Percentiles rank a stretch among this genome's conserved stretches.
Conservation (phyloP, 2,329 filamentous ascomycete species). For the Ascomycota sp. region DNA sequence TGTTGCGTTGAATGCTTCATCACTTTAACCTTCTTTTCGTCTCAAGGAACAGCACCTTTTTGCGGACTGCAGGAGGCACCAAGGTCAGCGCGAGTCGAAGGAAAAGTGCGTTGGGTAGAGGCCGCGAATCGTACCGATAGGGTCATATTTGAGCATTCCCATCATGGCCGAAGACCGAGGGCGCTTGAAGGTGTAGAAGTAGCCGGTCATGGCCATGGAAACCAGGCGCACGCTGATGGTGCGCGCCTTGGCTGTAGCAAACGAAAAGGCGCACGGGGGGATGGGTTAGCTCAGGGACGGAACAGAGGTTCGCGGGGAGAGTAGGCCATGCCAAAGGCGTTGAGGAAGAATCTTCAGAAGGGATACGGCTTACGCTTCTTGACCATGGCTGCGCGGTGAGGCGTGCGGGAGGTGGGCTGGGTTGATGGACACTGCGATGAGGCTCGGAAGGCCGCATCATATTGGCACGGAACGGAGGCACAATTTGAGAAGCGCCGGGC, state of each 20-base stretch:
- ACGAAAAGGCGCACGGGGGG: background rate
- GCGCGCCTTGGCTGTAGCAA: conserved; percentile 56
- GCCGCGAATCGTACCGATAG: conserved; percentile 43
- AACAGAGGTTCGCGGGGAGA: background rate
- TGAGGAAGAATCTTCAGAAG: no score
- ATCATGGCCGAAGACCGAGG: conserved; percentile 63
- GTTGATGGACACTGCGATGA: no score
- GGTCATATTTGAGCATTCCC: conserved; percentile 98
- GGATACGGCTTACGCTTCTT: conserved; percentile 7
- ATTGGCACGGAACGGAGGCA: no score
- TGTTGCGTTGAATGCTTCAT: no score
- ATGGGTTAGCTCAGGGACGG: background rate
- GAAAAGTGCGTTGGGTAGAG: no score
- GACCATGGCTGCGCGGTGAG: conserved; percentile 7
- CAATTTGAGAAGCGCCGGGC: no score
- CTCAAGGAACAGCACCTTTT: conserved; percentile 89
- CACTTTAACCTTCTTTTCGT: conserved; percentile 62
- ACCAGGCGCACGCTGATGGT: conserved; percentile 81
- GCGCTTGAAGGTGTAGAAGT: conserved; percentile 77
- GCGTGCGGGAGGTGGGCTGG: no score
- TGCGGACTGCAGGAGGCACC: conserved; percentile 42
- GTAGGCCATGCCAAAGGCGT: background rate
- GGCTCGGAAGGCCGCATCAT: no score
- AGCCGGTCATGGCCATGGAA: conserved; percentile 97
- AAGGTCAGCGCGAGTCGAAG: background rate